These are phyloP conservation scores for Blastomyces gilchristii DNA, from an alignment of 2,329 filamentous ascomycete genomes.

Conservation along the genomic window DNA sequence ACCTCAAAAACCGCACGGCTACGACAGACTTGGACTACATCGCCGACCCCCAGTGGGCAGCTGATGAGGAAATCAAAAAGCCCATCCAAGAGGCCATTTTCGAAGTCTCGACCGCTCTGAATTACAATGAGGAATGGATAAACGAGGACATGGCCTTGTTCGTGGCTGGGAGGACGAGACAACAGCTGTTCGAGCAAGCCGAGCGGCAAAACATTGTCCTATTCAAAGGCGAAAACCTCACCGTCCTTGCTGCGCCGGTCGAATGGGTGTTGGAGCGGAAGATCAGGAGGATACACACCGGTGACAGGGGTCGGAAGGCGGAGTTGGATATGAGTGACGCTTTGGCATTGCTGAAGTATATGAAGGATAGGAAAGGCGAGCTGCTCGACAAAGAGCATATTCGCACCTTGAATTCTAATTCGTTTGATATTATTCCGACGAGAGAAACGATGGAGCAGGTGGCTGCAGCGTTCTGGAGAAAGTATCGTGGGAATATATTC, in stretches of 20 bases:
- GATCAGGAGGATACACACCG: conserved; percentile 23
- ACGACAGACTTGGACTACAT: conserved; percentile 27
- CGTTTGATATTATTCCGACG: conserved; percentile 23
- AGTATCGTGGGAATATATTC: conserved; percentile 20
- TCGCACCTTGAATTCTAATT: conserved; percentile 22
- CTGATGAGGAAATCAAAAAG: conserved; percentile 24
- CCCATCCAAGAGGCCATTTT: conserved; percentile 21
- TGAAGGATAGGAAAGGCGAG: conserved; percentile 18
- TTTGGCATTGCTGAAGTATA: conserved; percentile 22
- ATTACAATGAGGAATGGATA: conserved; percentile 22
- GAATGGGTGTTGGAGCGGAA: conserved; percentile 31
- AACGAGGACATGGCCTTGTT: conserved; percentile 27
- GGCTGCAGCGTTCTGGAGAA: conserved; percentile 21
- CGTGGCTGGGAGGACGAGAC: conserved; percentile 19
- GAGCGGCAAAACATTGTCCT: conserved; percentile 25
- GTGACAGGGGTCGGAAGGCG: conserved; percentile 17
- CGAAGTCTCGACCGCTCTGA: conserved; percentile 18
- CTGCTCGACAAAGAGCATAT: conserved; percentile 21
- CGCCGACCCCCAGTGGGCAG: conserved; percentile 25
- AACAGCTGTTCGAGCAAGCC: conserved; percentile 22
- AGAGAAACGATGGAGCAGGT: conserved; percentile 22
- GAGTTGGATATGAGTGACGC: conserved; percentile 24
- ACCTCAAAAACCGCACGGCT: conserved; percentile 24
- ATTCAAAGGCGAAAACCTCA: conserved; percentile 22
- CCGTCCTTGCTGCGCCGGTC: conserved; percentile 25